These are phyloP conservation scores for Apiospora malaysiana DNA, from an alignment of 2,329 filamentous ascomycete species.

Conservation along the genomic window DNA sequence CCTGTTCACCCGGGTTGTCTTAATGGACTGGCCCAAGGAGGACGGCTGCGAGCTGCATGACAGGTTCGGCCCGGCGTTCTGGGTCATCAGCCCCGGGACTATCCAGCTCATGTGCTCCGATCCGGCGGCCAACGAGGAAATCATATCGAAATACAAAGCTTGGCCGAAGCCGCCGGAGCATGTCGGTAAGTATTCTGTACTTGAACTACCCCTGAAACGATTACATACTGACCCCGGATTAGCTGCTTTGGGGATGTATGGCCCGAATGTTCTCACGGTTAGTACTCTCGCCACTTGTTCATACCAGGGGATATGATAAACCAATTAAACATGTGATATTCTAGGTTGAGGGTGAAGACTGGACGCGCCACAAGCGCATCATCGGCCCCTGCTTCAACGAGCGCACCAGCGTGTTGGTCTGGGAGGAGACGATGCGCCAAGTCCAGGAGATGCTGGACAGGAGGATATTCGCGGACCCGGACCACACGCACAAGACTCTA, in stretches of 20 bases:
- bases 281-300: not conserved
- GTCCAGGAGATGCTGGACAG: slow-evolving; percentile 19
- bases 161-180: slow-evolving; percentile 4
- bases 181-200: not conserved
- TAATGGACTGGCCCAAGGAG: slow-evolving; percentile 17
- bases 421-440: slow-evolving; percentile 14
- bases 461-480: not conserved
- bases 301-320: too few relatives aligned
- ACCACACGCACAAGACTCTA: not conserved
- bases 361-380: slow-evolving; percentile 22
- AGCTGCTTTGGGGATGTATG: slow-evolving; percentile 17
- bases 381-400: slow-evolving; percentile 21
- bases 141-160: slow-evolving; percentile 6
- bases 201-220: not conserved
- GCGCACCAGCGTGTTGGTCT: slow-evolving; percentile 17
- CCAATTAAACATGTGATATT: not conserved
- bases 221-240: not conserved
- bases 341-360: slow-evolving; percentile 18
- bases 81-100: slow-evolving; percentile 9
- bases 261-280: not conserved
- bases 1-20: slow-evolving; percentile 7
- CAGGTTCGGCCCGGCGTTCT: slow-evolving; percentile 14
- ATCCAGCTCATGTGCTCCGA: slow-evolving; percentile 6
- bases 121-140: slow-evolving; percentile 8
- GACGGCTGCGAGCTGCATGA: slow-evolving; percentile 12